Conservation (phyloP, 1,139 yeast genomes). For the Debaryomyces subglobosus region DNA sequence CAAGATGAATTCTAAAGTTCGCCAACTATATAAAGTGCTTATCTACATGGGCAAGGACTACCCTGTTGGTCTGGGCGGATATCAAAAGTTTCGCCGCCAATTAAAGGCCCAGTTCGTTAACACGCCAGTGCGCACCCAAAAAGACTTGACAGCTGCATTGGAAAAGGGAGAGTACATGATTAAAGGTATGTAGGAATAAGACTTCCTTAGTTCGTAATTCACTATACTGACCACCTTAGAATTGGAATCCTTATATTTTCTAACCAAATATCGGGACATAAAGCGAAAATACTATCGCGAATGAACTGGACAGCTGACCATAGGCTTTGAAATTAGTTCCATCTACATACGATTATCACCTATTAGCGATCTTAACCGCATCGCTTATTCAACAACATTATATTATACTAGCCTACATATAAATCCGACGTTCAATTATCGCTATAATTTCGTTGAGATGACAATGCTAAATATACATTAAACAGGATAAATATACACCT, state of each 20-base stretch:
- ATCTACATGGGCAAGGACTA: conserved; percentile 42
- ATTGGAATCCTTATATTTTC: conserved; percentile 35
- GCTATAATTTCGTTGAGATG: background rate
- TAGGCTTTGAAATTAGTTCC: background rate
- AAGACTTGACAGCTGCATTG: conserved; percentile 29
- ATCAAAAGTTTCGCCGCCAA: conserved; percentile 21
- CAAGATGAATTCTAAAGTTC: conserved; percentile 36
- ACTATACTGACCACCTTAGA: conserved; percentile 17
- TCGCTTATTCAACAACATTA: background rate
- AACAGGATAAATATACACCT: background rate
- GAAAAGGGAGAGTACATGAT: conserved; percentile 34
- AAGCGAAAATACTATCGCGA: conserved; percentile 31
- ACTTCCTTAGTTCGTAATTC: too few species aligned
- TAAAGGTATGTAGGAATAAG: conserved; percentile 24
- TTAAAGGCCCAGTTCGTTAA: conserved; percentile 24
- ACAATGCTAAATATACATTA: background rate
- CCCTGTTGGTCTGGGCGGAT: conserved; percentile 37
- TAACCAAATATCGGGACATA: conserved; percentile 35
- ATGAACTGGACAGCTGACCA: background rate
- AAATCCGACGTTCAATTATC: background rate
- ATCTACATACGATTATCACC: background rate
- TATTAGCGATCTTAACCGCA: background rate
- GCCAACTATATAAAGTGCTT: conserved; percentile 33
- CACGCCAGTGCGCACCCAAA: conserved; percentile 18
- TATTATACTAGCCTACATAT: background rate